Evolutionary conservation across 768 basidiomycete species (phyloP), one percentile per base, ranked within the genome.

Genomic region (Kwoniella botswanensis): DNA sequence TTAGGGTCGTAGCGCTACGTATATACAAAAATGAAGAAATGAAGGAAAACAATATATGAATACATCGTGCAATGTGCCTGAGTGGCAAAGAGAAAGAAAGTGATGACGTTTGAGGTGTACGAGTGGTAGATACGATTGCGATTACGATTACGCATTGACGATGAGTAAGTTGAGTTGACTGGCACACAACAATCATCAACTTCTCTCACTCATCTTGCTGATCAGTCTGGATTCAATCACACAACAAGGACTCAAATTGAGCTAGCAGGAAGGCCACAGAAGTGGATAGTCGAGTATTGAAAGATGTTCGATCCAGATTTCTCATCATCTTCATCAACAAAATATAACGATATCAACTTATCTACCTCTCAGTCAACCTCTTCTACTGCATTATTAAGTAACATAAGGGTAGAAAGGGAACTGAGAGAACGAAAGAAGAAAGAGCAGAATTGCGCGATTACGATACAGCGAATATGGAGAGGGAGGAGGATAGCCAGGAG

Each of bases 391-490:
- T 68, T 82, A 17, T 67, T 82, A 10, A 71, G 71, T 3, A 56
- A 67, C 24, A 76, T 82, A 18, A 66, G 81, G 57, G 75, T 74
- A 2, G 78, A 83, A 69, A 68, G 82, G 42, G 69, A 72, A 42
- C 66, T 68, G 6, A 35, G 82, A 54, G 82, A 83, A 71, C 65
- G 74, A 15, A 43, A 53, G 6, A n/a, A 76, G 12, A 62, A 46
- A 52, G 64, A 81, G 61, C 72, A 76, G 17, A 29, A 64, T n/a
- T 72, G 76, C 5, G 78, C 77, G 0, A 18, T 71, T 15, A 29
- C 44, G 6, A 76, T 83, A 21, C 82, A 83, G 68, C 69, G 68
- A 35, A 59, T 74, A 41, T 83, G 82, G 82, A 64, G 81, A 61
- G 79, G 78, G 2, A 64, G 71, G 13, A 68, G 64, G 57, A 69